phyloP scores from a whole-genome alignment of 2,329 filamentous ascomycete genomes.

The Pezicula radicicola region DNA sequence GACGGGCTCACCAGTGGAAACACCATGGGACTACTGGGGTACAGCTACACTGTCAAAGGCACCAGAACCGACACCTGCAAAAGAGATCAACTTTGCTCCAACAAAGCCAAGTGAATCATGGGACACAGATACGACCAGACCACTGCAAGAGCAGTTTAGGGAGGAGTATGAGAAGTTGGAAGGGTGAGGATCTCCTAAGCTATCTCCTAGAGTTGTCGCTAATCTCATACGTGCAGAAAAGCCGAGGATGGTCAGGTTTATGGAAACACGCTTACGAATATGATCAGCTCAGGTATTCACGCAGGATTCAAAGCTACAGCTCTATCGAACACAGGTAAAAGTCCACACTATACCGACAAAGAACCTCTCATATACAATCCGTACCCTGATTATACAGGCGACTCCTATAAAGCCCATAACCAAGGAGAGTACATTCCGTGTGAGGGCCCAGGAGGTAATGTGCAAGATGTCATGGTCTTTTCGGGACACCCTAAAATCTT shows the following conservation, averaged over 20 bases:
- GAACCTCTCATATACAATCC: slow-evolving; percentile 62
- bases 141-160: slow-evolving; percentile 15
- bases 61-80: not conserved
- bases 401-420: slow-evolving; percentile 53
- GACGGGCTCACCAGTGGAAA: not conserved
- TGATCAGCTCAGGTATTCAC: slow-evolving; percentile 34
- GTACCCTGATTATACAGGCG: slow-evolving; percentile 67
- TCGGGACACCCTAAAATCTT: slow-evolving; percentile 58
- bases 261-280: slow-evolving; percentile 49
- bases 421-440: slow-evolving; percentile 62
- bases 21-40: not conserved
- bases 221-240: slow-evolving; percentile 29
- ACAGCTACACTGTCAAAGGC: not conserved
- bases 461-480: slow-evolving; percentile 61
- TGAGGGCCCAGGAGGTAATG: slow-evolving; percentile 50
- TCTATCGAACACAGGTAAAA: slow-evolving; percentile 30
- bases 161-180: slow-evolving; percentile 15
- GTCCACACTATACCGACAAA: slow-evolving; percentile 38
- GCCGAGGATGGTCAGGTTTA: slow-evolving; percentile 51
- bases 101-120: not conserved
- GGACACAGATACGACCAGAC: not conserved
- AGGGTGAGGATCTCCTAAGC: slow-evolving; percentile 8
- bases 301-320: slow-evolving; percentile 29
- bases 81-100: not conserved
- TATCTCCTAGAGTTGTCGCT: slow-evolving; percentile 1